These are phyloP conservation scores for Solanum clarkiae DNA, from an alignment of 257 asterid genomes.

Conservation along the genomic window DNA sequence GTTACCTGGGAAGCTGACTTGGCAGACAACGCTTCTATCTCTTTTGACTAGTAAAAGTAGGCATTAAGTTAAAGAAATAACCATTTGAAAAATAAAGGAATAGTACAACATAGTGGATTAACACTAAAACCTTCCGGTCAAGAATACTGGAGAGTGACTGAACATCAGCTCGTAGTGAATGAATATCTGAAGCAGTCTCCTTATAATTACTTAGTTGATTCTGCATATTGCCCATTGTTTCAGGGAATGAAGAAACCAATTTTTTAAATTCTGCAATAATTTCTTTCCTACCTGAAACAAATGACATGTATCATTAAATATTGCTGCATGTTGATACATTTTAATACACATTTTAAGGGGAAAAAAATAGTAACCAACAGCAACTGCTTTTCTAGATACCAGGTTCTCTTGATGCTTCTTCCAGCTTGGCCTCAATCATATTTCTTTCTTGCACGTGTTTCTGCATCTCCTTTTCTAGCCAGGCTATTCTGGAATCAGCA, in stretches of 20 bases:
- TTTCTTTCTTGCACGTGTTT: conserved; percentile 40
- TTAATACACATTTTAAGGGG: not conserved
- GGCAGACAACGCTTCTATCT: conserved; percentile 45
- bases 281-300: conserved; percentile 73
- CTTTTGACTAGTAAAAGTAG: conserved; percentile 42
- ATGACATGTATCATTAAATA: not conserved
- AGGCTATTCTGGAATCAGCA: conserved; percentile 60
- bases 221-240: conserved; percentile 86
- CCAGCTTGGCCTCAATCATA: conserved; percentile 48
- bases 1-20: conserved; percentile 59
- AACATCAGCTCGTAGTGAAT: conserved; percentile 67
- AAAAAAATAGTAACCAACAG: too few species aligned
- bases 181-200: conserved; percentile 68
- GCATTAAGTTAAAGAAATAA: not conserved
- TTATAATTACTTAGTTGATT: conserved; percentile 67
- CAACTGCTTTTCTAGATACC: conserved; percentile 31
- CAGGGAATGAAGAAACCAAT: conserved; percentile 82
- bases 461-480: conserved; percentile 58
- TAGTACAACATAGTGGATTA: not conserved
- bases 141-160: conserved; percentile 54
- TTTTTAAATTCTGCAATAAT: conserved; percentile 69
- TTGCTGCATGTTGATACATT: not conserved
- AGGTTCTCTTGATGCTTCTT: conserved; percentile 69
- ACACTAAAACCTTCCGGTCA: conserved; percentile 46
- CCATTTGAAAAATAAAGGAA: not conserved